Conservation (phyloP, 2,329 filamentous ascomycete genomes). For the Cercospora canescens region DNA sequence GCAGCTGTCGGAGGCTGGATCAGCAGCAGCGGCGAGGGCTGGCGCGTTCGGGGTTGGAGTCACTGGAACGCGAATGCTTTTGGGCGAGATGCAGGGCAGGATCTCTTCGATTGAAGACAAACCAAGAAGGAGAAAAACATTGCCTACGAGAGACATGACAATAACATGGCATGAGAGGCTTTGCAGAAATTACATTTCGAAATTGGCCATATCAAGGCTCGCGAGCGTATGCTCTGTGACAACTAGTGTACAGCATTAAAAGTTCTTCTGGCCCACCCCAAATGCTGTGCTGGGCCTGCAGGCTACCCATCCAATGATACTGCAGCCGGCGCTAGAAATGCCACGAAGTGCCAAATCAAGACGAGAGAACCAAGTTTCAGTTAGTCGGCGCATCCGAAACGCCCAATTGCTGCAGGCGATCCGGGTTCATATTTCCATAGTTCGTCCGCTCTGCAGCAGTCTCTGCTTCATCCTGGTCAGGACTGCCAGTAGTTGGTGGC, state of each 20-base stretch:
- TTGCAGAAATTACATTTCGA: not conserved
- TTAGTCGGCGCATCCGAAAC: constrained; percentile 29
- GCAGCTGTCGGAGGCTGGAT: constrained; percentile 68
- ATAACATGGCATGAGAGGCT: not conserved
- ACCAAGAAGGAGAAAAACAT: not conserved
- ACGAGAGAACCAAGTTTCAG: constrained; percentile 8
- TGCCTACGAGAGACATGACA: not conserved
- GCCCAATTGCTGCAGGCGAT: constrained; percentile 37
- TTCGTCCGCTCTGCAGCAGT: constrained; percentile 27
- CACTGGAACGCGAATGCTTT: constrained; percentile 65
- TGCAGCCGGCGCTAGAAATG: not conserved
- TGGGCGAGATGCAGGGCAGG: constrained; percentile 50
- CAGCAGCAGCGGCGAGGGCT: constrained; percentile 49
- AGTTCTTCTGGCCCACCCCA: not conserved
- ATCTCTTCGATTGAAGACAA: constrained; percentile 43
- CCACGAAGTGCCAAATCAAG: constrained; percentile 4
- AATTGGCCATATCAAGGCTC: constrained; percentile 8
- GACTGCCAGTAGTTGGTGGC: constrained; percentile 41
- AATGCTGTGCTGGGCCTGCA: constrained; percentile 7
- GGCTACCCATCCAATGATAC: not conserved
- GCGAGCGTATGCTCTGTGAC: not conserved
- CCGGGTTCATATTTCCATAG: constrained; percentile 38
- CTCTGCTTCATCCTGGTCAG: constrained; percentile 34
- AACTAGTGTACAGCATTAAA: constrained; percentile 28
- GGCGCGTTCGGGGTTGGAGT: constrained; percentile 57